Evolutionary conservation across 2,329 filamentous ascomycete species (phyloP).

Genomic region (Penicillium brevicompactum): DNA sequence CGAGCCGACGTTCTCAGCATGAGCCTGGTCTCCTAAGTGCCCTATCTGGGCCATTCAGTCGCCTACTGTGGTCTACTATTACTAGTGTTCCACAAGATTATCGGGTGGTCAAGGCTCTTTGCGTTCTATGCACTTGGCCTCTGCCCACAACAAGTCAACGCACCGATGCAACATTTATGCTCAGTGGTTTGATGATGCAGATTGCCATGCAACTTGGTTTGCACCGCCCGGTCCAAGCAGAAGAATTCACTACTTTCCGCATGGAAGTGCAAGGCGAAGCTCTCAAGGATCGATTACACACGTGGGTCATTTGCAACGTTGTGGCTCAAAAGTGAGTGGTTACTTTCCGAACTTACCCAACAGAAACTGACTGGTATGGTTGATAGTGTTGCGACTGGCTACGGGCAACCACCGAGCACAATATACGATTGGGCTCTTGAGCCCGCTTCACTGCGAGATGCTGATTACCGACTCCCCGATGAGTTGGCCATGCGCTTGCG

Average conservation of each 20-base stretch:
- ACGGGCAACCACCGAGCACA: slow-evolving; percentile 64
- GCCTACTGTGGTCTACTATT: slow-evolving; percentile 62
- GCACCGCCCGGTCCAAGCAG: slow-evolving; percentile 63
- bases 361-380: slow-evolving; percentile 14
- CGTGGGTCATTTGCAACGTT: slow-evolving; percentile 68
- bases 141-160: slow-evolving; percentile 63
- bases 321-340: slow-evolving; percentile 62
- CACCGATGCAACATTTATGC: slow-evolving; percentile 64
- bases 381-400: slow-evolving; percentile 61
- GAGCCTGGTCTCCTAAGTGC: slow-evolving; percentile 57
- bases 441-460: slow-evolving; percentile 46
- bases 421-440: slow-evolving; percentile 61
- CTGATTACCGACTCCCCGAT: slow-evolving; percentile 50
- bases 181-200: slow-evolving; percentile 66
- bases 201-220: slow-evolving; percentile 65
- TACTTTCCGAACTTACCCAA: background rate
- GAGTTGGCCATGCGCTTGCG: slow-evolving; percentile 54
- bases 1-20: slow-evolving; percentile 58
- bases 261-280: slow-evolving; percentile 61
- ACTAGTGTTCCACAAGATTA: slow-evolving; percentile 62
- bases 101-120: slow-evolving; percentile 64
- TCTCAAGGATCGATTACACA: slow-evolving; percentile 63
- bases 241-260: slow-evolving; percentile 53
- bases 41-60: slow-evolving; percentile 53
- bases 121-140: slow-evolving; percentile 65